These are phyloP conservation scores for Mortierella sp. DNA, from an alignment of 371 early-diverging fungal species.

Conservation along the genomic window DNA sequence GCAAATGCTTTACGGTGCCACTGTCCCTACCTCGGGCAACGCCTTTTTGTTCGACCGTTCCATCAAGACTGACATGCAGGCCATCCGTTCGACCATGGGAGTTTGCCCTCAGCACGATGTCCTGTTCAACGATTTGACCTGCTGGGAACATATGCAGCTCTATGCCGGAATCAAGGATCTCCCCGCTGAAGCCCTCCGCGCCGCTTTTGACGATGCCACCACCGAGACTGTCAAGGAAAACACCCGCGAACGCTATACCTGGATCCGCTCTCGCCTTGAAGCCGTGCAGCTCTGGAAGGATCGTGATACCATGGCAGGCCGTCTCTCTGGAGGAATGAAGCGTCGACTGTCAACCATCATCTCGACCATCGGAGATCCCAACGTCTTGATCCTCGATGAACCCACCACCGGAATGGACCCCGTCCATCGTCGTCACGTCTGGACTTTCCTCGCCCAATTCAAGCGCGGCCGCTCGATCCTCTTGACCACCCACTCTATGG, in stretches of 20 bases:
- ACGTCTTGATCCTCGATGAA: conserved; percentile 65
- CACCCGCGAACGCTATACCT: conserved; percentile 29
- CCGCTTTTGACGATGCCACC: conserved; percentile 8
- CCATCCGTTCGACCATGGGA: conserved; percentile 56
- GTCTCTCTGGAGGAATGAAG: conserved; percentile 69
- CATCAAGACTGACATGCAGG: conserved; percentile 35
- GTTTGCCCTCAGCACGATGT: conserved; percentile 64
- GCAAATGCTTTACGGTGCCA: conserved; percentile 56
- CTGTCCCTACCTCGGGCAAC: conserved; percentile 40
- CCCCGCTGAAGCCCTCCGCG: conserved; percentile 37
- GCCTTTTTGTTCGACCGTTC: conserved; percentile 50
- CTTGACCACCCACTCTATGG: conserved; percentile 81
- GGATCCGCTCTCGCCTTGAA: conserved; percentile 61
- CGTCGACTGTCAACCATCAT: conserved; percentile 79
- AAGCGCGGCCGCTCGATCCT: conserved; percentile 75
- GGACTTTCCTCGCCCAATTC: conserved; percentile 79
- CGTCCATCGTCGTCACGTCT: conserved; percentile 78
- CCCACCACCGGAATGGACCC: conserved; percentile 77
- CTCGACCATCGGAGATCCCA: conserved; percentile 75
- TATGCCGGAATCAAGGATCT: conserved; percentile 61
- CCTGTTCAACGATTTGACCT: conserved; percentile 57
- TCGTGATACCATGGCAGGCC: conserved; percentile 49
- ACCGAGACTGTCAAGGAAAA: conserved; percentile 50
- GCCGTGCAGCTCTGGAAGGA: conserved; percentile 61
- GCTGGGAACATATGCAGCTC: conserved; percentile 61